Percentiles rank a stretch among this genome's conserved stretches.
phyloP scores from a whole-genome alignment of 192 early-diverging fungal genomes.

The Coemansia sp. region DNA sequence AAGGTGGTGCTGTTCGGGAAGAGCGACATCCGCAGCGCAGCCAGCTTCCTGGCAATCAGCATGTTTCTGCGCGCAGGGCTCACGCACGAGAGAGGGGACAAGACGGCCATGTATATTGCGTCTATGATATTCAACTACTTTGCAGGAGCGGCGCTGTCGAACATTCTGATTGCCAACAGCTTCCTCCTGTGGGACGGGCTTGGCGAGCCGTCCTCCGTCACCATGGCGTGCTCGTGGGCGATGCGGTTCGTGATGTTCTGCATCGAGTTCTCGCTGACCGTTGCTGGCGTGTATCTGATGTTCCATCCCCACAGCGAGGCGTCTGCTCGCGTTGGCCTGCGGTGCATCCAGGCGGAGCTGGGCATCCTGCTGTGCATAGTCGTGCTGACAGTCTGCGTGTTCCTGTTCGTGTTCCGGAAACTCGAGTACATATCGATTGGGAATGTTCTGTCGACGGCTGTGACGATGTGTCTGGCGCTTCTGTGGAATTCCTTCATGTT shows the following conservation, averaged over 20 bases:
- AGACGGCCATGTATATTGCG: conserved; percentile 25
- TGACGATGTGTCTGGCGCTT: conserved; percentile 8
- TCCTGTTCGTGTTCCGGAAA: not conserved
- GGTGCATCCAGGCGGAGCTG: conserved; percentile 15
- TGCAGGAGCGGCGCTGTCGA: not conserved
- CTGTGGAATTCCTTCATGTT: conserved; percentile 36
- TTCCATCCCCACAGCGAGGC: not conserved
- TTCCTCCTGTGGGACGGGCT: not conserved
- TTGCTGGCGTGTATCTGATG: conserved; percentile 2
- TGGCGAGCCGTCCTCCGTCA: not conserved
- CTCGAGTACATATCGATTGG: not conserved
- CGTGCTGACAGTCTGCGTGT: not conserved
- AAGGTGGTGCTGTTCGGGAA: not conserved
- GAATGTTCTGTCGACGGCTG: not conserved
- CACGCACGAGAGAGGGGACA: conserved; percentile 14
- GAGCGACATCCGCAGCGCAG: conserved; percentile 4
- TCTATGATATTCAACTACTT: conserved; percentile 34
- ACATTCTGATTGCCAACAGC: not conserved
- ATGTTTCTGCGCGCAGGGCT: conserved; percentile 32
- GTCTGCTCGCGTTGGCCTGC: not conserved
- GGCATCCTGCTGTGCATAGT: conserved; percentile 1
- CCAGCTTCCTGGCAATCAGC: conserved; percentile 13
- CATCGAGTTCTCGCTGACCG: conserved; percentile 1
- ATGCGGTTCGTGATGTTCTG: not conserved
- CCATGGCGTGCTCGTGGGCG: not conserved